These are phyloP conservation scores for Mycena vulgaris DNA, from an alignment of 768 basidiomycete species.

Conservation along the genomic window DNA sequence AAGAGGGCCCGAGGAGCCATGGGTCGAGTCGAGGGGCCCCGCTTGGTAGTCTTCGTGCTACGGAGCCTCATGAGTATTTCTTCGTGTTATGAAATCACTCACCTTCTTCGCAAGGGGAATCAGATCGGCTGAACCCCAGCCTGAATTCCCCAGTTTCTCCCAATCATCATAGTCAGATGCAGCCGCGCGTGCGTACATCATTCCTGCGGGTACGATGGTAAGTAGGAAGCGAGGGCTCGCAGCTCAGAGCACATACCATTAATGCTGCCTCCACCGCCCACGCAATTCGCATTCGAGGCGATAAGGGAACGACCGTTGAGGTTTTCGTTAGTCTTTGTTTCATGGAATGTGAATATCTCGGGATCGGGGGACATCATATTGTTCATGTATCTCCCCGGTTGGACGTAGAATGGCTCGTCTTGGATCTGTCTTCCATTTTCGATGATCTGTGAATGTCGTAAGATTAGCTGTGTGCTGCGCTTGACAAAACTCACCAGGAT, in stretches of 20 bases:
- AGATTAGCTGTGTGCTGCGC: no score
- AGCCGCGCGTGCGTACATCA: conserved; percentile 6
- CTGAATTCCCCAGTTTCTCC: background rate
- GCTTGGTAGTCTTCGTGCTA: conserved; percentile 9
- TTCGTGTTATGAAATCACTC: background rate
- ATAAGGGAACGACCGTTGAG: background rate
- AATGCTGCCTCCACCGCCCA: conserved; percentile 8
- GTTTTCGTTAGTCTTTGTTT: conserved; percentile 56
- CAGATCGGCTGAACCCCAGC: conserved; percentile 3
- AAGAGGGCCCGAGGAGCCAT: conserved; percentile 50
- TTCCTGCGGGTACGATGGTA: background rate
- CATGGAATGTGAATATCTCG: conserved; percentile 43
- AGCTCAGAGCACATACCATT: background rate
- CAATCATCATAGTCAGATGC: conserved; percentile 22
- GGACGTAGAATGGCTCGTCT: background rate
- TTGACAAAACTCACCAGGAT: background rate
- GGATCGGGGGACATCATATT: background rate
- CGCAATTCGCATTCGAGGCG: background rate
- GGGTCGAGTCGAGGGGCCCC: background rate
- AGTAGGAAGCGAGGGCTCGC: background rate
- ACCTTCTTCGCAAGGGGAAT: conserved; percentile 15
- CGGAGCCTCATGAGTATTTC: background rate
- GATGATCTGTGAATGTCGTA: background rate
- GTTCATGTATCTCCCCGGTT: background rate
- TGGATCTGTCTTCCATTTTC: background rate